Evolutionary conservation across 1,284 basidiomycete genomes (phyloP), one percentile per base, ranked within the genome.

Genomic region (Cutaneotrichosporon sp.): DNA sequence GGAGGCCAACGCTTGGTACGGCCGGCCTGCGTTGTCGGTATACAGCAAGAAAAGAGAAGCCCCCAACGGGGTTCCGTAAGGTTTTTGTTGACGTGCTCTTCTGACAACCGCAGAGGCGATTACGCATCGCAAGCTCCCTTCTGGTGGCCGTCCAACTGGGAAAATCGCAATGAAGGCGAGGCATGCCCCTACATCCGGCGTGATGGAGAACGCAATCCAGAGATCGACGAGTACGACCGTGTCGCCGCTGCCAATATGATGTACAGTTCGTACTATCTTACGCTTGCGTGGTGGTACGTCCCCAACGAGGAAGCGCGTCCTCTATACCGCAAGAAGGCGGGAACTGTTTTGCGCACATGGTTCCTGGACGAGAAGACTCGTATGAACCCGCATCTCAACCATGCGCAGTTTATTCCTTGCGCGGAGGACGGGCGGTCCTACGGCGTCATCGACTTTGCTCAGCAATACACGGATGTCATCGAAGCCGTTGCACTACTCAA

Each of bases 361-460:
- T 55, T 55, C 21, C 22, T 52, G 36, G 21, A 52, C 42, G 12
- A 22, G 1, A 17, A 2, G 14, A 55, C 54, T 1, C 10, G 8
- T 12, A 51, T 52, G 54, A 55, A 35, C 21, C 54, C 54, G 1
- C 30, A 55, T 33, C 50, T 55, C 4, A 9, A 45, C 30, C 54
- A 55, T 17, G 49, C 54, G n/a, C 54, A 55, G 42, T 49, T 55
- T 17, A 15, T 48, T 13, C 49, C 49, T 0, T 55, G 54, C 50
- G 35, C 35, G 33, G 49, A 52, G 42, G 18, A 14, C 4, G 54
- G 54, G 4, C 49, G 54, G 10, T 20, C 46, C 3, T 51, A 49
- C 8, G 54, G 54, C 33, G 52, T 55, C 21, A 55, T 55, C 46
- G 54, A 55, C 50, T 55, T 55, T 22, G 43, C 54, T 2, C 54